Evolutionary conservation across 1,284 basidiomycete genomes (phyloP), one percentile per base, ranked within the genome.

Genomic region (Vanrija humicola): DNA sequence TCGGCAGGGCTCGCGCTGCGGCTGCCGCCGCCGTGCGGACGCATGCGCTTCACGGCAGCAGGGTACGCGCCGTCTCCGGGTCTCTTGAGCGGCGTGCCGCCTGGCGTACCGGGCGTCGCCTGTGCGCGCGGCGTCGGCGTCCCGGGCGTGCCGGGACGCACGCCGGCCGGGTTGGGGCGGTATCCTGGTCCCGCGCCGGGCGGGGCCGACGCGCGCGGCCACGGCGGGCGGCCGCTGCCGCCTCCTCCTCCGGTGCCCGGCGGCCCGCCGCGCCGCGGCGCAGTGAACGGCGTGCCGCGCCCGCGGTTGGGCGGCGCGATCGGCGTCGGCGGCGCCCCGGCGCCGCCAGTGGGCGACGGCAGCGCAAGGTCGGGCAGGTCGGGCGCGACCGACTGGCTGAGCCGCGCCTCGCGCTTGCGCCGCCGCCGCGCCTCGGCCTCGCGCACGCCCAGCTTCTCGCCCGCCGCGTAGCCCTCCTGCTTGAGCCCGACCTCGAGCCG

Each of bases 401-500:
- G 47, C 4, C 61, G 54, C 9, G 48, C 49, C 38, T 52, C 46
- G 52, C 56, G 59, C 28, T 58, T 58, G 23, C 57, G 54, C 39
- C 42, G 46, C 1, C 61, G 57, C 26, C 29, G 29, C 45, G 54
- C 61, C 47, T 62, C 56, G 39, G 61, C 61, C 42, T 56, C 61
- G 28, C 50, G 49, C 18, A 62, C 61, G 38, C 72, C 72, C 4
- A 60, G 38, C 55, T 74, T 72, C 43, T 60, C 58, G 10, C 69
- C 70, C 7, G 52, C 50, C 4, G 54, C 56, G 50, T 74, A 74
- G 12, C 70, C 72, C 16, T 68, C 65, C 21, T 64, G 59, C 46
- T 64, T 68, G 15, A 50, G 44, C 5, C 72, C 70, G 0, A 54
- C 53, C 49, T 73, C 67, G 18, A 74, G 58, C 15, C 58, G 58